Conservation (phyloP, 2,329 filamentous ascomycete species). For the Simplicillium sp. region DNA sequence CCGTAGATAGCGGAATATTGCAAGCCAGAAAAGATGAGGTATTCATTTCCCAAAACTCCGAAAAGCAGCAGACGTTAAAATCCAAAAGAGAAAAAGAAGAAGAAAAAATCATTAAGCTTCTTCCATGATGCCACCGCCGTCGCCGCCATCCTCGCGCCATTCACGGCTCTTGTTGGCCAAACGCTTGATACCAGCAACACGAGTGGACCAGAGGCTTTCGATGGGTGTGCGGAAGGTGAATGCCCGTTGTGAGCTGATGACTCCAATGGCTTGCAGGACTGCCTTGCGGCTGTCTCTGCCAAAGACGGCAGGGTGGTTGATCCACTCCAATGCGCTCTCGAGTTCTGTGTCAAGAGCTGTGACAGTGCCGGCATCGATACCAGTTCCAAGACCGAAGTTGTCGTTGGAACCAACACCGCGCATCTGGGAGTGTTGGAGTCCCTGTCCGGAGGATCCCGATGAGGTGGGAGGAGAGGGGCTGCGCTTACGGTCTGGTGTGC, state of each 20-base stretch:
- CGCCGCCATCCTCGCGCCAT: constrained; percentile 81
- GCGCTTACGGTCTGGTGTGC: constrained; percentile 44
- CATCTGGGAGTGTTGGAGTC: constrained; percentile 32
- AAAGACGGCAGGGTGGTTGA: constrained; percentile 92
- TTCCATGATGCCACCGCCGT: constrained; percentile 56
- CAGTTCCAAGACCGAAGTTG: constrained; percentile 50
- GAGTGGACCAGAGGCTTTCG: constrained; percentile 79
- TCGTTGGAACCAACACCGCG: constrained; percentile 46
- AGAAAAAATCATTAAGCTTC: constrained; percentile 35
- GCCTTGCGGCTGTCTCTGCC: constrained; percentile 89
- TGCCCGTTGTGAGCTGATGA: constrained; percentile 87
- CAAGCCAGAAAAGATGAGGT: neutral
- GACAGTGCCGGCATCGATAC: constrained; percentile 79
- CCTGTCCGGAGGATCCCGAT: constrained; percentile 23
- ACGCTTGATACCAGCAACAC: constrained; percentile 71
- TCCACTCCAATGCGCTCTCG: constrained; percentile 89
- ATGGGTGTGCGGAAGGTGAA: constrained; percentile 89
- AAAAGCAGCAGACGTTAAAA: constrained; percentile 22
- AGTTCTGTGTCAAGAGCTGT: constrained; percentile 83
- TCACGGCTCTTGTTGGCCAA: constrained; percentile 78
- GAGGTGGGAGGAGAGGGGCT: constrained; percentile 45
- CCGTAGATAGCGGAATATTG: too few species aligned
- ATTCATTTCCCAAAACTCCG: neutral
- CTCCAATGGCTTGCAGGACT: constrained; percentile 90
- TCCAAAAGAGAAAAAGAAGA: constrained; percentile 9